These are phyloP conservation scores for Mortierella hygrophila DNA, from an alignment of 192 early-diverging fungal species.

Conservation along the genomic window DNA sequence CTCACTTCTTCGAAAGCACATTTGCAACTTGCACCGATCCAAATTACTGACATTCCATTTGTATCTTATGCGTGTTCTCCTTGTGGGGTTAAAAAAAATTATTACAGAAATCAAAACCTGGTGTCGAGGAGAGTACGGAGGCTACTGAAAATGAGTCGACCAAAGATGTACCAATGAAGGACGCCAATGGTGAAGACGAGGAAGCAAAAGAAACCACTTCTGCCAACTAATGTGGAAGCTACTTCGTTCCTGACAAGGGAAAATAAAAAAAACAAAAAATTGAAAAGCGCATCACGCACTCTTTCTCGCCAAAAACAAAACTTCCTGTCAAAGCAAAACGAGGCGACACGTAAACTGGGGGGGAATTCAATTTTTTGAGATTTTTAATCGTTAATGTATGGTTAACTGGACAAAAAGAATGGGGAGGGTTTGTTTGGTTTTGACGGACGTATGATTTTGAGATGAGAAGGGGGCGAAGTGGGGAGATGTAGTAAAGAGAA, in stretches of 20 bases:
- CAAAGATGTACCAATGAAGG: background rate
- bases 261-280: background rate
- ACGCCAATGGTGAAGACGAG: slow-evolving; percentile 10
- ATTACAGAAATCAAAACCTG: slow-evolving; percentile 10
- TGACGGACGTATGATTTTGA: background rate
- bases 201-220: slow-evolving; percentile 17
- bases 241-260: background rate
- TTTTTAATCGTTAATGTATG: no score
- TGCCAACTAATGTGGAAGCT: background rate
- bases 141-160: background rate
- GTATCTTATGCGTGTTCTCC: background rate
- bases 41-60: no score
- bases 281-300: background rate
- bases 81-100: background rate
- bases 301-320: background rate
- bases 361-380: no score
- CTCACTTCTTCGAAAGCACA: background rate
- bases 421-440: slow-evolving; percentile 1
- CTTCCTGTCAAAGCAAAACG: background rate
- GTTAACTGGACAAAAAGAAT: background rate
- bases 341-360: background rate
- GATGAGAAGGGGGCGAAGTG: background rate
- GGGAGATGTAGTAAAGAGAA: background rate
- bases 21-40: no score
- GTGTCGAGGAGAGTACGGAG: background rate